Evolutionary conservation across 768 basidiomycete genomes (phyloP).

Genomic region (Termitomyces sp.): DNA sequence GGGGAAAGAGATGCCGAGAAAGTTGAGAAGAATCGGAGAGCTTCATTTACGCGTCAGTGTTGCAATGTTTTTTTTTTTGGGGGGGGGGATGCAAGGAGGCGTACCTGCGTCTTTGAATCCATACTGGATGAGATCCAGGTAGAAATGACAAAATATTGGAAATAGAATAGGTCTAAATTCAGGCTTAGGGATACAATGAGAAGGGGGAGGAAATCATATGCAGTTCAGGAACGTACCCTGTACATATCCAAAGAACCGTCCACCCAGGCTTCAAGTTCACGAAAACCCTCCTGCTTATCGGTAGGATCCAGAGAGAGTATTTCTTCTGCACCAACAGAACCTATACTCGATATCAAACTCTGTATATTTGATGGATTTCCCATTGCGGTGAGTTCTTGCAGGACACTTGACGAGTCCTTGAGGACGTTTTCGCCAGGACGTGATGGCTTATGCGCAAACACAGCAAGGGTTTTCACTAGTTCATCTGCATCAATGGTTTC

Average conservation of each 20-base stretch:
- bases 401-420: conserved; percentile 60
- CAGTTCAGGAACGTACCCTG: conserved; percentile 45
- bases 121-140: conserved; percentile 87
- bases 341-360: conserved; percentile 71
- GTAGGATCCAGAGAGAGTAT: conserved; percentile 78
- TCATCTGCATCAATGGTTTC: conserved; percentile 46
- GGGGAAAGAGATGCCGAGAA: conserved; percentile 67
- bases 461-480: conserved; percentile 53
- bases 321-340: conserved; percentile 78
- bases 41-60: conserved; percentile 34
- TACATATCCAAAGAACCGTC: conserved; percentile 92
- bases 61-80: conserved; percentile 6
- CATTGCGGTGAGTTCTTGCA: conserved; percentile 66
- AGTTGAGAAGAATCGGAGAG: conserved; percentile 66
- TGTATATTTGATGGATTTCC: conserved; percentile 72
- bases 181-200: conserved; percentile 45
- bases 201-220: conserved; percentile 3
- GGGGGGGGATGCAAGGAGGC: conserved; percentile 22
- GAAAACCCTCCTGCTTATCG: conserved; percentile 83
- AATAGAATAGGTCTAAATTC: conserved; percentile 93
- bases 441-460: conserved; percentile 66
- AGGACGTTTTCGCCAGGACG: conserved; percentile 67
- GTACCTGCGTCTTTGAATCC: conserved; percentile 88
- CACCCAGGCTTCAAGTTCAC: conserved; percentile 85
- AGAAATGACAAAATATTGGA: conserved; percentile 97